A percentile compares a stretch with the other conserved stretches of the same genome.
These are phyloP conservation scores for Acanthamoeba triangularis DNA, from an alignment of 208 protist species.

Conservation along the genomic window DNA sequence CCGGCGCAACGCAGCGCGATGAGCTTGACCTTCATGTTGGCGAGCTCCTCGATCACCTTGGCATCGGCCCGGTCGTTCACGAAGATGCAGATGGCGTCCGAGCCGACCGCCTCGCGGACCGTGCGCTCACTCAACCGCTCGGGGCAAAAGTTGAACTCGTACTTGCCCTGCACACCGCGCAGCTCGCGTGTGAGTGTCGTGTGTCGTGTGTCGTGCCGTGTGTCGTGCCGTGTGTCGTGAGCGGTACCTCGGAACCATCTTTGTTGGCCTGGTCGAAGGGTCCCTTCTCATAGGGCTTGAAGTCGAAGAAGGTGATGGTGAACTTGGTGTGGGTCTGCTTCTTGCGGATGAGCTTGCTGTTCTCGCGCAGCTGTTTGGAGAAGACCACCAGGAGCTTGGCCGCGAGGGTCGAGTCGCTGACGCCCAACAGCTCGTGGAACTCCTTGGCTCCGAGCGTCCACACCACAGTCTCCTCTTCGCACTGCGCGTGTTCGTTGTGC, in stretches of 20 bases:
- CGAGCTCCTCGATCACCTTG: slow-evolving; percentile 78
- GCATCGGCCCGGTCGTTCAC: slow-evolving; percentile 87
- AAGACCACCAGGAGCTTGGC: slow-evolving; percentile 43
- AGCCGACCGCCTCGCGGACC: slow-evolving; percentile 78
- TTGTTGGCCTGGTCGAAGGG: slow-evolving; percentile 49
- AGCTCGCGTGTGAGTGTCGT: neutral
- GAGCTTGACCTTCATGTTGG: slow-evolving; percentile 77
- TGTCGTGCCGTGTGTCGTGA: too few relatives aligned
- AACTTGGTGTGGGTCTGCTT: neutral
- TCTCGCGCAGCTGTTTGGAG: slow-evolving; percentile 18
- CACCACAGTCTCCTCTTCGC: slow-evolving; percentile 35
- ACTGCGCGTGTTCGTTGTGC: neutral
- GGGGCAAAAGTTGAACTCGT: slow-evolving; percentile 23
- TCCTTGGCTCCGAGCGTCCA: slow-evolving; percentile 25
- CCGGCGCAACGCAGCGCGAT: slow-evolving; percentile 89
- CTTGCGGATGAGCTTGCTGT: slow-evolving; percentile 68
- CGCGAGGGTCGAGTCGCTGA: neutral
- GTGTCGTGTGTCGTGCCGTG: too few relatives aligned
- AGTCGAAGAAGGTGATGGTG: slow-evolving; percentile 59
- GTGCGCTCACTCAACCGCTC: slow-evolving; percentile 41
- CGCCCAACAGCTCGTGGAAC: slow-evolving; percentile 55
- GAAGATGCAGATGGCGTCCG: slow-evolving; percentile 88
- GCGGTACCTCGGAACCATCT: neutral
- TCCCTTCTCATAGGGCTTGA: slow-evolving; percentile 64
- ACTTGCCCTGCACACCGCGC: neutral